Evolutionary conservation across 2,329 filamentous ascomycete genomes (phyloP).

Genomic region (Pezicula radicicola): DNA sequence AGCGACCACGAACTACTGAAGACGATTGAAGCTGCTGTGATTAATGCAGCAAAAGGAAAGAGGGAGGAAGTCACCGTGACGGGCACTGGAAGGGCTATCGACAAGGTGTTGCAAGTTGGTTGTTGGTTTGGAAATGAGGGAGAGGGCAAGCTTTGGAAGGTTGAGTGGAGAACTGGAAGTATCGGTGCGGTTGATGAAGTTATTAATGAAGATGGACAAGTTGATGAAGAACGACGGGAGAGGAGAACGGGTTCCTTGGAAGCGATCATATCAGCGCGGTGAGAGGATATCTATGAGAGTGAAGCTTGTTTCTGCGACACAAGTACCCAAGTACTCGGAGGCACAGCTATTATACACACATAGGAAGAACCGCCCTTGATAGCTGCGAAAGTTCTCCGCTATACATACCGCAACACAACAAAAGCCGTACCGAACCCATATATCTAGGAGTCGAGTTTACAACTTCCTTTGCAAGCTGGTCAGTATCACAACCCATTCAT

Average conservation of each 20-base stretch:
- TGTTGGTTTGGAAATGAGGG: slow-evolving; percentile 22
- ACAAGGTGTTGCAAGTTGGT: slow-evolving; percentile 23
- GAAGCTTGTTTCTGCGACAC: too few relatives aligned
- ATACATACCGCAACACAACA: too few relatives aligned
- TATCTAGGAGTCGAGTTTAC: too few relatives aligned
- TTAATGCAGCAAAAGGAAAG: background rate
- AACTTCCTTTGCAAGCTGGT: too few relatives aligned
- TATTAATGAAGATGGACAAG: slow-evolving; percentile 10
- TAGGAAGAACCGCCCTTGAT: too few relatives aligned
- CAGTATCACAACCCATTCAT: too few relatives aligned
- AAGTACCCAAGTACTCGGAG: too few relatives aligned
- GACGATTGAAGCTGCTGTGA: slow-evolving; percentile 14
- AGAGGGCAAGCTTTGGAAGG: slow-evolving; percentile 15
- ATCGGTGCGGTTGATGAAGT: slow-evolving; percentile 31
- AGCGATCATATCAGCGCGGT: slow-evolving; percentile 9
- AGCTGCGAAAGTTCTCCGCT: too few relatives aligned
- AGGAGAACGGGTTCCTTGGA: slow-evolving; percentile 27
- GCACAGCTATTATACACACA: too few relatives aligned
- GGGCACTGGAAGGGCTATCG: slow-evolving; percentile 28
- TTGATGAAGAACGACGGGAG: slow-evolving; percentile 11
- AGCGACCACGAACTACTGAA: slow-evolving; percentile 8
- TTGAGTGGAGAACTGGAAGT: slow-evolving; percentile 26
- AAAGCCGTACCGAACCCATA: too few relatives aligned
- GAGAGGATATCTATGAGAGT: background rate
- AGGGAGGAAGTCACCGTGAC: slow-evolving; percentile 27